Conservation (phyloP, 331 rosid genomes). For the Phaseolus coccineus region DNA sequence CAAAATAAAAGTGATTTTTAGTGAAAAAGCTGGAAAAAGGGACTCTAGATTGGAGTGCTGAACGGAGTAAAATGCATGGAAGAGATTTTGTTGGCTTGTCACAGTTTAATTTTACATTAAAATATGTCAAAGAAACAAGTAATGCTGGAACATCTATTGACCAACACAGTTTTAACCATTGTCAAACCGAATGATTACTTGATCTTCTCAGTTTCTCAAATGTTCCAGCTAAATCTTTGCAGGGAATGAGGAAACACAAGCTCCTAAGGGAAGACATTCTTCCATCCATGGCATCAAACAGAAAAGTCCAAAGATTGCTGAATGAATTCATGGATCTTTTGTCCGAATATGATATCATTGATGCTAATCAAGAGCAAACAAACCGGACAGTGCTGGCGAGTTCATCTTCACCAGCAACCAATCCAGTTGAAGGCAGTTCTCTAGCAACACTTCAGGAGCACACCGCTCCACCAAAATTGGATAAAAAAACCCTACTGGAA, state of each 20-base stretch:
- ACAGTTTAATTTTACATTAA: slow-evolving; percentile 1
- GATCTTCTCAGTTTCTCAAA: slow-evolving; percentile 32
- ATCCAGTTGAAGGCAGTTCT: slow-evolving; percentile 42
- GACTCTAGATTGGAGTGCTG: not conserved
- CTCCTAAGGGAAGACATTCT: slow-evolving; percentile 93
- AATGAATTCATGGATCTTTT: slow-evolving; percentile 94
- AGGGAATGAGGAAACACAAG: slow-evolving; percentile 96
- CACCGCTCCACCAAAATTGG: slow-evolving; percentile 35
- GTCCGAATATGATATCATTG: slow-evolving; percentile 72
- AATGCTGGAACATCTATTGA: not conserved
- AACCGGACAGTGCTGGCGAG: slow-evolving; percentile 35
- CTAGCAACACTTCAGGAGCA: slow-evolving; percentile 40
- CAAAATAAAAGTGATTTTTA: not conserved
- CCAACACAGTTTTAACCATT: not conserved
- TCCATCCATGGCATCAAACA: slow-evolving; percentile 97
- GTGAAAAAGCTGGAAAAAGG: not conserved
- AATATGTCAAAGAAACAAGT: not conserved
- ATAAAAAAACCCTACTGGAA: slow-evolving; percentile 15
- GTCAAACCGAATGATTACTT: not conserved
- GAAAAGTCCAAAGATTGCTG: slow-evolving; percentile 95
- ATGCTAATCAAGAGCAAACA: slow-evolving; percentile 46
- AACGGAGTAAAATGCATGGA: not conserved
- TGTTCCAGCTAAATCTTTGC: slow-evolving; percentile 41
- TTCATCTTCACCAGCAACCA: slow-evolving; percentile 38
- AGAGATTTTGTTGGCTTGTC: slow-evolving; percentile 5